Evolutionary conservation across 768 basidiomycete genomes (phyloP), one percentile per base, ranked within the genome.

Genomic region (Trametes maxima): DNA sequence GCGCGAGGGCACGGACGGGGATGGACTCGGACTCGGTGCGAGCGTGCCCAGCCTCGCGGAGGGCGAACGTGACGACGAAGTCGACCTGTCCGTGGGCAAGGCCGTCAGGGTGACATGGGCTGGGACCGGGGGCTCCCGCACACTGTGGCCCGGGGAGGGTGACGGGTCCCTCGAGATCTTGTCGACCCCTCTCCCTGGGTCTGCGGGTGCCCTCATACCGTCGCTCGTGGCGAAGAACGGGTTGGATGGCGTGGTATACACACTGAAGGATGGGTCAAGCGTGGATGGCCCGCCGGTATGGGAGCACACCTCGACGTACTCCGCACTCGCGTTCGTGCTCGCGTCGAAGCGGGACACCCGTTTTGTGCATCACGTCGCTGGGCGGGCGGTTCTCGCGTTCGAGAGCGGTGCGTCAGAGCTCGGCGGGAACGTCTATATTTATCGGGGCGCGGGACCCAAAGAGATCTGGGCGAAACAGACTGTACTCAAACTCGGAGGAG

Each of bases 61-160:
- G 65, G 95, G 94, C 54, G 96, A 98, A 75, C 82, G 92, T 73
- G 96, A 98, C 72, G 90, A 94, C 49, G 94, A 96, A 57, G 87
- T 93, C 5, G 94, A 94, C 68, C 77, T 83, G 6, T 79, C 83
- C 3, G 82, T 92, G 5, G 96, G 95, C 1, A 78, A 86, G 64
- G 75, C 75, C 49, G 82, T 82, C 25, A 82, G 79, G 48, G 69
- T 90, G 16, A 91, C 89, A 2, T 92, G 89, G 86, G 80, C 95
- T 12, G 74, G 70, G 16, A 76, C 73, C 37, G 79, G 83, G 60
- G 87, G 85, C 14, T 66, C 73, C 14, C 68, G 72, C 16, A 82
- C 83, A 0, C 48, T 72, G 24, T 84, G 80, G 82, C 70, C 62
- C 33, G 70, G 59, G 6, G 25, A 21, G 10, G 61, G 69, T 49